These are phyloP conservation scores for Saprolegnia parasitica DNA, from an alignment of 352 stramenopile species.

Conservation along the genomic window DNA sequence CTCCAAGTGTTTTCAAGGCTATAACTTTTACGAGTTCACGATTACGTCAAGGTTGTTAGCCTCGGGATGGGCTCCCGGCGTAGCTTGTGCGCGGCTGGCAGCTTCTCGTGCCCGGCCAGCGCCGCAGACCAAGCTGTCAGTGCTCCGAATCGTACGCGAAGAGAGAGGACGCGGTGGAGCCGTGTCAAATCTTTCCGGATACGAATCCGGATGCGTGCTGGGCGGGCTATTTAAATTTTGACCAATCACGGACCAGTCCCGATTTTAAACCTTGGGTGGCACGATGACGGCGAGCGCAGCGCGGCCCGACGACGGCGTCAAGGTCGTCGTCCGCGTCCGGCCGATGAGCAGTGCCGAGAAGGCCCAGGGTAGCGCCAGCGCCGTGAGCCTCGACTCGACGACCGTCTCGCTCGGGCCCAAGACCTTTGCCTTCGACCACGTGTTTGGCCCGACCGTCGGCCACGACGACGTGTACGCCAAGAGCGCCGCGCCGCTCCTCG, in stretches of 20 bases:
- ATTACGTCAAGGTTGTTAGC: too few relatives aligned
- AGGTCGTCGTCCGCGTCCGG: conserved; percentile 52
- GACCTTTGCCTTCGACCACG: conserved; percentile 78
- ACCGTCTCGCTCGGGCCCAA: conserved; percentile 39
- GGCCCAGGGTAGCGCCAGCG: conserved; percentile 40
- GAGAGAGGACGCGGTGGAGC: too few relatives aligned
- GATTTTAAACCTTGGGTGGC: not conserved
- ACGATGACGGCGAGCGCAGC: not conserved
- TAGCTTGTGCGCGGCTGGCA: too few relatives aligned
- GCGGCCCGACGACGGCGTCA: conserved; percentile 30
- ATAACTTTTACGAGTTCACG: too few relatives aligned
- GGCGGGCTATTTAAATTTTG: not conserved
- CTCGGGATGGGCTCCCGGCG: too few relatives aligned
- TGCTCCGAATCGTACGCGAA: too few relatives aligned
- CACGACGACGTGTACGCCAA: conserved; percentile 47
- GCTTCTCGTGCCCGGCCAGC: too few relatives aligned
- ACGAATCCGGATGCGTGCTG: not conserved
- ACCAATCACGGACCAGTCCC: too few relatives aligned
- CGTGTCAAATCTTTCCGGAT: not conserved
- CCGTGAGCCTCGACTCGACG: conserved; percentile 31
- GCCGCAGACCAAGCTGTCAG: too few relatives aligned
- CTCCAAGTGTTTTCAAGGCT: too few relatives aligned
- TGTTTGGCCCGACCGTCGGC: conserved; percentile 40
- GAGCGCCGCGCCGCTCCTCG: conserved; percentile 56
- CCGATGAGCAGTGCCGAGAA: conserved; percentile 42